phyloP scores from a whole-genome alignment of 164 flowering plant species.

The Brasenia schreberi region DNA sequence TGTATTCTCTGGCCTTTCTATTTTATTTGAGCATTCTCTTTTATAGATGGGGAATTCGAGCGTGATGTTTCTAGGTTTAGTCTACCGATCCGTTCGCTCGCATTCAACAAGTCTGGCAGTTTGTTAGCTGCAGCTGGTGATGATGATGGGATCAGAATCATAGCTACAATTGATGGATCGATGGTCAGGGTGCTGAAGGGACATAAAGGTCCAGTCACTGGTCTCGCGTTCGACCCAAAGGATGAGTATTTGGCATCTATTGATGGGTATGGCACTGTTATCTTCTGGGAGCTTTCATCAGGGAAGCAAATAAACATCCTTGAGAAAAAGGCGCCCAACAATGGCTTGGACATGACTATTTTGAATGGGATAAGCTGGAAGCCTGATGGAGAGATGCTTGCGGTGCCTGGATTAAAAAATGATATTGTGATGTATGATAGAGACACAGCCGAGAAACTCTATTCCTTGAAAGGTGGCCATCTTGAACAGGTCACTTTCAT shows the following conservation, averaged over 20 bases:
- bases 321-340: conserved; percentile 62
- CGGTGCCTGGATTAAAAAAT: conserved; percentile 84
- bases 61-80: conserved; percentile 88
- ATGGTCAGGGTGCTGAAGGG: conserved; percentile 91
- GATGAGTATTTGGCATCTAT: conserved; percentile 79
- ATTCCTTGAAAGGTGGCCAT: conserved; percentile 79
- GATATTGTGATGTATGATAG: conserved; percentile 95
- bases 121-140: conserved; percentile 89
- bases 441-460: conserved; percentile 87
- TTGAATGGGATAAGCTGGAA: conserved; percentile 76
- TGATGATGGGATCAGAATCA: conserved; percentile 91
- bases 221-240: conserved; percentile 79
- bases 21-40: not conserved
- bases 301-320: conserved; percentile 54
- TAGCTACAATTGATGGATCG: conserved; percentile 85
- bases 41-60: conserved; percentile 86
- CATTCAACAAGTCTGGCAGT: conserved; percentile 82
- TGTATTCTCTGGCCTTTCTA: not conserved
- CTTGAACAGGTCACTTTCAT: conserved; percentile 55
- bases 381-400: conserved; percentile 82
- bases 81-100: conserved; percentile 79
- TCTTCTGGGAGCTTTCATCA: conserved; percentile 74
- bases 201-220: conserved; percentile 68
- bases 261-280: conserved; percentile 75
- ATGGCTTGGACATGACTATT: conserved; percentile 37